A percentile compares a stretch with the other conserved stretches of the same genome.
These are phyloP conservation scores for Adansonia grandidieri DNA, from an alignment of 441 rosid genomes.

Conservation along the genomic window DNA sequence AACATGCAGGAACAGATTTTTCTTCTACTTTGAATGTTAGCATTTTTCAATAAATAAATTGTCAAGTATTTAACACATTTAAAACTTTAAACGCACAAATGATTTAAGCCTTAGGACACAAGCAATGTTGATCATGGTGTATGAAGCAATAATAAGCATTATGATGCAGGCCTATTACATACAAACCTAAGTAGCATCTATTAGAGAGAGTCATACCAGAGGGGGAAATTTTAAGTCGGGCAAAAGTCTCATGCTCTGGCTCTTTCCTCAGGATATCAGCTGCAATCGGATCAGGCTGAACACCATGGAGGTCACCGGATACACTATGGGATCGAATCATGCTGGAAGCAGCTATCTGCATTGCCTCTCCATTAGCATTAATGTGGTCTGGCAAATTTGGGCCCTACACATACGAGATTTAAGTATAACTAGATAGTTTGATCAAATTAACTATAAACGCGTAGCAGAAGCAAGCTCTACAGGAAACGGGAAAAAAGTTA, in stretches of 20 bases:
- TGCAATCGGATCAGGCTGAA: slow-evolving; percentile 98
- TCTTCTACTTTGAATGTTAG: not conserved
- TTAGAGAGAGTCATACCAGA: slow-evolving; percentile 48
- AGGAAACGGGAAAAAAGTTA: slow-evolving; percentile 23
- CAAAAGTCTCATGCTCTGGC: slow-evolving; percentile 95
- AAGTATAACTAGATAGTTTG: slow-evolving; percentile 19
- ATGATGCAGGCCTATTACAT: not conserved
- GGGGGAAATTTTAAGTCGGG: slow-evolving; percentile 76
- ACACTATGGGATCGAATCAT: slow-evolving; percentile 97
- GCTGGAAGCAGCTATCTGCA: slow-evolving; percentile 62
- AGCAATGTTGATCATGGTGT: not conserved
- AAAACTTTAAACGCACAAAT: not conserved
- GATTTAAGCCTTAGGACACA: slow-evolving; percentile 20
- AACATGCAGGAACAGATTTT: not conserved
- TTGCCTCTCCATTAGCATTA: slow-evolving; percentile 65
- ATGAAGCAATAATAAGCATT: slow-evolving; percentile 14
- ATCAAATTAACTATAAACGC: slow-evolving; percentile 22
- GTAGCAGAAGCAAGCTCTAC: not conserved
- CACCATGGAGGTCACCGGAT: slow-evolving; percentile 96
- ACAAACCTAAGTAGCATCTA: not conserved
- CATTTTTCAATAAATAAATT: not conserved
- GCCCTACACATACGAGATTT: slow-evolving; percentile 42
- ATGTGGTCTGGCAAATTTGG: slow-evolving; percentile 46
- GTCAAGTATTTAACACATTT: not conserved
- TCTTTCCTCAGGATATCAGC: slow-evolving; percentile 98